These are phyloP conservation scores for Lachnellula occidentalis DNA, from an alignment of 2,329 filamentous ascomycete genomes.

Conservation along the genomic window DNA sequence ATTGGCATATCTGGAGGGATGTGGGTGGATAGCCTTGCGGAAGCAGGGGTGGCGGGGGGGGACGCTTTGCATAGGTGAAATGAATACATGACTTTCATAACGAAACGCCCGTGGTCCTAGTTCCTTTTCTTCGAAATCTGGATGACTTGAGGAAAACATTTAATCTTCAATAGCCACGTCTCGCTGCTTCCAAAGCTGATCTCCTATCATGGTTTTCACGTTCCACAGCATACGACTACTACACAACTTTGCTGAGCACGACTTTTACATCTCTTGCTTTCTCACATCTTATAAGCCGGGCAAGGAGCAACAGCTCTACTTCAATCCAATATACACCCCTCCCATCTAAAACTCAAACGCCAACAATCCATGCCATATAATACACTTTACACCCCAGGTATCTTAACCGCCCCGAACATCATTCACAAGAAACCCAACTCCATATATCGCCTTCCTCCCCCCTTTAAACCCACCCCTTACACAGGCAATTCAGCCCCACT, in stretches of 20 bases:
- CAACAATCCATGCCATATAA: conserved; percentile 3
- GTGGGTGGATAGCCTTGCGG: conserved; percentile 20
- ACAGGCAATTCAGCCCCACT: conserved; percentile 75
- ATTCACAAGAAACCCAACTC: not conserved
- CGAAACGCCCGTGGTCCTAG: not conserved
- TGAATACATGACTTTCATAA: conserved; percentile 19
- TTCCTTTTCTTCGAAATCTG: not conserved
- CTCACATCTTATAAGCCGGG: not conserved
- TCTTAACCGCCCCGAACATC: not conserved
- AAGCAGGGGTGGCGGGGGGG: conserved; percentile 5
- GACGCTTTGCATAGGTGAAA: conserved; percentile 25
- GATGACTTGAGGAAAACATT: no score
- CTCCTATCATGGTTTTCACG: no score
- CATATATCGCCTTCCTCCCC: not conserved
- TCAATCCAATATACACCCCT: not conserved
- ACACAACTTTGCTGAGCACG: not conserved
- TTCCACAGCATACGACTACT: not conserved
- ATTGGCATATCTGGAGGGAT: conserved; percentile 10
- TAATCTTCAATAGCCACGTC: no score
- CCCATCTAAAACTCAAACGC: conserved; percentile 15
- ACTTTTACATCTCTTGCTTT: not conserved
- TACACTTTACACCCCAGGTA: conserved; percentile 4
- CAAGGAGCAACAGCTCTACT: conserved; percentile 17
- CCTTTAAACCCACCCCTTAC: conserved; percentile 35
- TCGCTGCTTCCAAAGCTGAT: not conserved